A percentile compares a stretch with the other conserved stretches of the same genome.
Conservation (phyloP, 805 yeast genomes). For the Cyberlindnera petersonii region DNA sequence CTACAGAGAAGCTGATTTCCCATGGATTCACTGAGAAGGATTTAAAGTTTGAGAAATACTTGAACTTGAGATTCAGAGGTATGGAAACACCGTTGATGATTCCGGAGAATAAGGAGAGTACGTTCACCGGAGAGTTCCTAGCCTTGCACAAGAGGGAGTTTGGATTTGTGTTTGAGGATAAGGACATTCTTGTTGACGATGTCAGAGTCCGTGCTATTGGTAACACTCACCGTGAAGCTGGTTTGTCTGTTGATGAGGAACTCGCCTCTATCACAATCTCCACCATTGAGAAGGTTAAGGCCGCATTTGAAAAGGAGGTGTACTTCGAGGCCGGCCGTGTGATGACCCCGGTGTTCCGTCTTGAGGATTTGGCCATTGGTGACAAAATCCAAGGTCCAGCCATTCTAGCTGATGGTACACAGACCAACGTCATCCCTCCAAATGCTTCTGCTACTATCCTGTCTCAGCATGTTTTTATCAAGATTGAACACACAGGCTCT, state of each 20-base stretch:
- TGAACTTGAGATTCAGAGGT: constrained; percentile 81
- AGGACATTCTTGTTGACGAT: constrained; percentile 65
- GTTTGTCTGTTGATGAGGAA: constrained; percentile 50
- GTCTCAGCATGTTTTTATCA: constrained; percentile 58
- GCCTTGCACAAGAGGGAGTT: constrained; percentile 64
- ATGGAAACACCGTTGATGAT: constrained; percentile 87
- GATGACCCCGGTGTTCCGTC: constrained; percentile 50
- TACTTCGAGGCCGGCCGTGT: constrained; percentile 52
- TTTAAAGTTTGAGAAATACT: constrained; percentile 55
- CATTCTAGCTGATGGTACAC: constrained; percentile 35
- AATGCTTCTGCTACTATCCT: constrained; percentile 51
- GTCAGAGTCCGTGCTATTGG: constrained; percentile 72
- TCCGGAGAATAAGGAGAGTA: constrained; percentile 27
- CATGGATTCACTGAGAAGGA: constrained; percentile 53
- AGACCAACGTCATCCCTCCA: constrained; percentile 73
- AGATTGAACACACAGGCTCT: constrained; percentile 16
- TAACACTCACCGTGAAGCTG: constrained; percentile 42
- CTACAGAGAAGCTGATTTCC: constrained; percentile 35
- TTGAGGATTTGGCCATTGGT: constrained; percentile 54
- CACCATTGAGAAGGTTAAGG: constrained; percentile 24
- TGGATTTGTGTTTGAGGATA: constrained; percentile 59
- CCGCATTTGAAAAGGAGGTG: constrained; percentile 40
- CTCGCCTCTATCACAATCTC: constrained; percentile 34
- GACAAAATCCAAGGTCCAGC: constrained; percentile 61
- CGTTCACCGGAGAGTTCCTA: constrained; percentile 44